Percentiles rank a stretch among this genome's conserved stretches.
Conservation (phyloP, 495 filamentous ascomycete species). For the Aspergillus bridgeri region DNA sequence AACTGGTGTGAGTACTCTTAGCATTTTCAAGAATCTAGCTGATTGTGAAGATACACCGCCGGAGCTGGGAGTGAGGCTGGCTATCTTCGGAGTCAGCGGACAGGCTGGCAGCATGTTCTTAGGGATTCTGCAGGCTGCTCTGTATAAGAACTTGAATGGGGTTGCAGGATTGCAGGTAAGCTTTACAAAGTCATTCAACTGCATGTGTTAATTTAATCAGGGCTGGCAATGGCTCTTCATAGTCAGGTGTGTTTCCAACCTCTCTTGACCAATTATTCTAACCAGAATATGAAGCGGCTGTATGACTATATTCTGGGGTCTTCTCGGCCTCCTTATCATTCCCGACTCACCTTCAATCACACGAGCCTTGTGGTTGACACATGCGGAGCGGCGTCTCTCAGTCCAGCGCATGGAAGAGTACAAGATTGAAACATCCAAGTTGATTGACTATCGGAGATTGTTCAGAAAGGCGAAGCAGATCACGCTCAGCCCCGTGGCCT, state of each 20-base stretch:
- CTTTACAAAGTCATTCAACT: neutral
- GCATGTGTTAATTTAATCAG: neutral
- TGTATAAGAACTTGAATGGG: slow-evolving; percentile 20
- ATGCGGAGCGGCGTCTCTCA: slow-evolving; percentile 11
- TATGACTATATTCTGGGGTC: slow-evolving; percentile 16
- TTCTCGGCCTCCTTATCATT: slow-evolving; percentile 15
- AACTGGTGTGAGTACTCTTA: slow-evolving; percentile 15
- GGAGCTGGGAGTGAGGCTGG: slow-evolving; percentile 16
- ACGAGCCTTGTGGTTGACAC: slow-evolving; percentile 19
- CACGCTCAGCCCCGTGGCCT: slow-evolving; percentile 8
- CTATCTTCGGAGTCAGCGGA: slow-evolving; percentile 18
- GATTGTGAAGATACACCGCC: slow-evolving; percentile 9
- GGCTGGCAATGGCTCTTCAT: slow-evolving; percentile 25
- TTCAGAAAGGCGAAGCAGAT: slow-evolving; percentile 11
- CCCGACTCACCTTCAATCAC: slow-evolving; percentile 16
- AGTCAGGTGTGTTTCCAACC: slow-evolving; percentile 2
- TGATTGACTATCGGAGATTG: slow-evolving; percentile 9
- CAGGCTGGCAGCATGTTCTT: slow-evolving; percentile 20
- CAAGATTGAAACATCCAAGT: slow-evolving; percentile 14
- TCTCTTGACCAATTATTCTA: neutral
- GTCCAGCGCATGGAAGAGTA: slow-evolving; percentile 14
- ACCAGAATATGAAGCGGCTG: slow-evolving; percentile 1
- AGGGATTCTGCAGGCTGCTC: slow-evolving; percentile 14
- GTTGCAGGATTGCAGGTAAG: slow-evolving; percentile 8
- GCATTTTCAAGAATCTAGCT: neutral